These are phyloP conservation scores for Fusarium sp. DNA, from an alignment of 2,329 filamentous ascomycete species.

Conservation along the genomic window DNA sequence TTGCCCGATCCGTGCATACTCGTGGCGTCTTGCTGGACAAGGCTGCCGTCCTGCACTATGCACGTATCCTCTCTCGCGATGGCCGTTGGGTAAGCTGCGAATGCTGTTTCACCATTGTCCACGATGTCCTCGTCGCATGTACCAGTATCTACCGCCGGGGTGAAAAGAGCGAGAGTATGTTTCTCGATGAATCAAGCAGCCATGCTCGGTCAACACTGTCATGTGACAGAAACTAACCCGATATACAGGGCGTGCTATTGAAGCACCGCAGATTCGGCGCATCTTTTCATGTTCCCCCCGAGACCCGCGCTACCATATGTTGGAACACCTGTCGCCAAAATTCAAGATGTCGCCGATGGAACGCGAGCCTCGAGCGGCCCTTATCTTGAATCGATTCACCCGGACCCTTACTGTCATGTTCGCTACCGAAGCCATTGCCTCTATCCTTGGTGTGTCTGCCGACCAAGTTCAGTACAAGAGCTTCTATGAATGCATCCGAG, in stretches of 20 bases:
- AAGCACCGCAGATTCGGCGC: conserved; percentile 81
- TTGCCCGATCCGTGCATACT: conserved; percentile 78
- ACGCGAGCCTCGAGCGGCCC: conserved; percentile 83
- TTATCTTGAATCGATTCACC: conserved; percentile 89
- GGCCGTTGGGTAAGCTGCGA: conserved; percentile 84
- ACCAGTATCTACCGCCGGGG: conserved; percentile 81
- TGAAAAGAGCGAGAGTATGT: conserved; percentile 79
- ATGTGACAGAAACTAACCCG: conserved; percentile 17
- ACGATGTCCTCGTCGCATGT: conserved; percentile 88
- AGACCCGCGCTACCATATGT: conserved; percentile 90
- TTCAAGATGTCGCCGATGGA: conserved; percentile 73
- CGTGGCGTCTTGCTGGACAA: conserved; percentile 83
- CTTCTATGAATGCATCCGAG: conserved; percentile 89
- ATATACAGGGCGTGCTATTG: conserved; percentile 75
- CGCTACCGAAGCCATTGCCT: conserved; percentile 79
- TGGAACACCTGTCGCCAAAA: conserved; percentile 85
- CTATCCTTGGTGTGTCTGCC: conserved; percentile 80
- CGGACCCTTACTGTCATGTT: conserved; percentile 88
- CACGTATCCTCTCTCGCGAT: conserved; percentile 74
- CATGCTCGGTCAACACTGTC: background rate
- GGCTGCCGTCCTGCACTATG: conserved; percentile 86
- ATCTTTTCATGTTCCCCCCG: conserved; percentile 84
- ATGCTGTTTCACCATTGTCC: conserved; percentile 89
- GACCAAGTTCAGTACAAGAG: conserved; percentile 79
- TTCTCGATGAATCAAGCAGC: background rate